Evolutionary conservation across 352 stramenopile species (phyloP), one percentile per base, ranked within the genome.

Genomic region (Phytopythium montanum): DNA sequence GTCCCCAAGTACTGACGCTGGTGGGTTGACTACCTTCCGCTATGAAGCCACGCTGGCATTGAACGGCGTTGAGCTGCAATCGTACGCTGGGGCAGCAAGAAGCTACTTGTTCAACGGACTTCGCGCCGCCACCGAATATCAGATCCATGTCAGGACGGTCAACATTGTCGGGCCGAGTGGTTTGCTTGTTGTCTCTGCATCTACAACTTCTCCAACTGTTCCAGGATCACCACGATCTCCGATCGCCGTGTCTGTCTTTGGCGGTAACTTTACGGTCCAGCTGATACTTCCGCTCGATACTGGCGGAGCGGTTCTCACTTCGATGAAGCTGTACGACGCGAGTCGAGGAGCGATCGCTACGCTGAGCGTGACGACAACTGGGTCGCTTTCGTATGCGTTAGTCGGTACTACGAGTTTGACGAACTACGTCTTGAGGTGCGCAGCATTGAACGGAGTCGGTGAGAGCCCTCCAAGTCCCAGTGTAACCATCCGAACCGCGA

Each of bases 241-340:
- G 0, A 29, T 73, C 1, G 63, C 64, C 2, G 34, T 76, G 18
- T 65, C 54, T 8, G 60, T 86, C 28, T 87, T 74, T 62, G 81
- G 81, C 18, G 79, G 79, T 2, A 91, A 83, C 39, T 72, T 88
- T n/a, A 89, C 77, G 5, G 57, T 89, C 14, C 59, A 82, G 54
- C 23, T 88, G 0, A 41, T 59, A 0, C 26, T 60, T 16, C 77
- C 81, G 12, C 1, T 72, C 0, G 70, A 83, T n/a, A 79, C 73
- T 1, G 81, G 81, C 34, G 81, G 81, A 23, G 59, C 61, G 0
- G 0, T 51, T 4, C 62, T 85, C 16, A 79, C 56, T 10, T 39
- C n/a, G 0, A 68, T 87, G 54, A 76, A 70, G 5, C 26, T 91
- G 18, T 86, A 78, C 39, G 68, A 86, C 23, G 55, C 55, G 10